Conservation (phyloP, 2,329 filamentous ascomycete genomes). For the Penicillium olsonii region DNA sequence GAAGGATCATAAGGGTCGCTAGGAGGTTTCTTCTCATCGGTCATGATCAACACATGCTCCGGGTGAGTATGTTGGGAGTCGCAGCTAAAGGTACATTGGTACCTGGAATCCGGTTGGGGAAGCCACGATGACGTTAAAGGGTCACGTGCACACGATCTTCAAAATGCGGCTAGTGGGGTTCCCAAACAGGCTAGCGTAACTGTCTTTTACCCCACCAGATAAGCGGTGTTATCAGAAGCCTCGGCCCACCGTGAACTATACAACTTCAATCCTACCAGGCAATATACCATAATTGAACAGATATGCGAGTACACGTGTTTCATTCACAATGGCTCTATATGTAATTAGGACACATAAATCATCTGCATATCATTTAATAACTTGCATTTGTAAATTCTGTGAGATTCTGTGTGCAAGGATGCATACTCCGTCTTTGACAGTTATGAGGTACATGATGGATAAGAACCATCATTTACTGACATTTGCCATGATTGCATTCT, state of each 20-base stretch:
- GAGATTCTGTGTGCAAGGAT: no score
- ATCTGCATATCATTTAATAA: no score
- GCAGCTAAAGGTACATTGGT: slow-evolving; percentile 5
- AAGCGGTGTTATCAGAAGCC: slow-evolving; percentile 1
- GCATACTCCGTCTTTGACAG: no score
- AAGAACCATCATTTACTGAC: no score
- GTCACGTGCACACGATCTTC: slow-evolving; percentile 18
- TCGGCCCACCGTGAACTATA: not conserved
- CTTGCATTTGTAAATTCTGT: no score
- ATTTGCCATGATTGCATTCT: no score
- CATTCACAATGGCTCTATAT: no score
- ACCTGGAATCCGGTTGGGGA: slow-evolving; percentile 18
- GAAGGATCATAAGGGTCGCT: slow-evolving; percentile 66
- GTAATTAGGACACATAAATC: no score
- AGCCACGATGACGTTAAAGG: slow-evolving; percentile 20
- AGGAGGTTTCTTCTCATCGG: slow-evolving; percentile 27
- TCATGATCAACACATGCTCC: slow-evolving; percentile 34
- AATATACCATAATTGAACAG: not conserved
- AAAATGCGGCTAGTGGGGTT: slow-evolving; percentile 10
- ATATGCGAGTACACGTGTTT: no score
- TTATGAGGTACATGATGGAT: no score
- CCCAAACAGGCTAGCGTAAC: slow-evolving; percentile 7
- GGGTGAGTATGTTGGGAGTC: not conserved
- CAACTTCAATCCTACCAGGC: no score
- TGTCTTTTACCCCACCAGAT: slow-evolving; percentile 11